Percentiles rank a stretch among this genome's conserved stretches.
These are phyloP conservation scores for Fusarium burgessii DNA, from an alignment of 2,329 filamentous ascomycete species.

Conservation along the genomic window DNA sequence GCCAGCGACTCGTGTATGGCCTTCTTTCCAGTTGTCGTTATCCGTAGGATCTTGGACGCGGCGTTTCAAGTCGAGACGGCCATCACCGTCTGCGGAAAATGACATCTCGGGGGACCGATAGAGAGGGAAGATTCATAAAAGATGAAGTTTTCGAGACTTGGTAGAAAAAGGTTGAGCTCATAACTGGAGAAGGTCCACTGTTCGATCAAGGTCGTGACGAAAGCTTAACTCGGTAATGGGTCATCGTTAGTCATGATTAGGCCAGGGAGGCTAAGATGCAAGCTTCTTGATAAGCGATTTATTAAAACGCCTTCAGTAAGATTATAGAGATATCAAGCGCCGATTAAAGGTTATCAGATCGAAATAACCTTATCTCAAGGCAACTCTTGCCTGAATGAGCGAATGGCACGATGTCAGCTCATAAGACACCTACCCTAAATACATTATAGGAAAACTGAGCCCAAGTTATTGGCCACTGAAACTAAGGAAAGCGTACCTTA, in stretches of 20 bases:
- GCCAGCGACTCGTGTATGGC: conserved; percentile 43
- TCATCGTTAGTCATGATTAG: background rate
- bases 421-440: background rate
- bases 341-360: background rate
- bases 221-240: conserved; percentile 6
- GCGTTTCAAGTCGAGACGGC: conserved; percentile 26
- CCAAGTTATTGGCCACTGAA: too few species aligned
- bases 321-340: background rate
- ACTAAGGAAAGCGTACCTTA: background rate
- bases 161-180: background rate
- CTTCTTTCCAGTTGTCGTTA: conserved; percentile 46
- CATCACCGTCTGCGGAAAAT: conserved; percentile 3
- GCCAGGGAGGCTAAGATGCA: background rate
- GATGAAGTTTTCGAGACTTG: background rate
- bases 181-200: conserved; percentile 7
- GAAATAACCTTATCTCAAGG: background rate
- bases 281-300: conserved; percentile 8
- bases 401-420: background rate
- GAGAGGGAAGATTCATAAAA: background rate
- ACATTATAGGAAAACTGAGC: too few species aligned
- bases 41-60: conserved; percentile 37
- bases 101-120: conserved; percentile 7
- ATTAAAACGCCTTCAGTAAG: background rate
- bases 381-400: background rate
- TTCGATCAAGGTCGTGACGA: conserved; percentile 6